Percentiles rank a stretch among this genome's conserved stretches.
Evolutionary conservation across 129 eudicot genomes (phyloP).

Genomic region (Centaurea solstitialis): DNA sequence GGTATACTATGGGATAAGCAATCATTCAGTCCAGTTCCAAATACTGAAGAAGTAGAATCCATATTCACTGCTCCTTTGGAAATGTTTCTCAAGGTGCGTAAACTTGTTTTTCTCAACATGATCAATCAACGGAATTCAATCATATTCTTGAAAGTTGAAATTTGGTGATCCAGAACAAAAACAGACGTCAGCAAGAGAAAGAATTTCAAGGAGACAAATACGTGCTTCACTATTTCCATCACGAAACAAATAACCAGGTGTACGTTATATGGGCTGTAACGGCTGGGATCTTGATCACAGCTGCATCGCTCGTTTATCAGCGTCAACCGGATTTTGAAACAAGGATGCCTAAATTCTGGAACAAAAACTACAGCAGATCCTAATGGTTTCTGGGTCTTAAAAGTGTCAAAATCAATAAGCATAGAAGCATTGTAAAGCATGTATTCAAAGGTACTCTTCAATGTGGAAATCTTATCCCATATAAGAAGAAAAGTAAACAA

Average conservation of each 20-base stretch:
- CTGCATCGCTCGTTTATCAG: conserved; percentile 67
- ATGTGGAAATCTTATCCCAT: neutral
- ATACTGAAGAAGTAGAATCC: conserved; percentile 73
- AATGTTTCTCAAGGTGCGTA: conserved; percentile 87
- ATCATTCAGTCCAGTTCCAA: conserved; percentile 52
- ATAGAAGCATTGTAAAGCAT: neutral
- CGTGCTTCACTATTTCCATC: conserved; percentile 65
- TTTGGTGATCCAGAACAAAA: conserved; percentile 56
- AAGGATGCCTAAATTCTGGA: conserved; percentile 56
- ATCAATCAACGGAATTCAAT: conserved; percentile 13
- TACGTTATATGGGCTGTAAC: conserved; percentile 85
- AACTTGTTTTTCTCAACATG: conserved; percentile 22
- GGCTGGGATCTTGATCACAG: conserved; percentile 68
- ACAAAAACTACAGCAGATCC: conserved; percentile 24
- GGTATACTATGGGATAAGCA: conserved; percentile 55
- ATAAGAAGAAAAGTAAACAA: neutral
- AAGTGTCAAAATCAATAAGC: neutral
- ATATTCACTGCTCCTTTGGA: conserved; percentile 84
- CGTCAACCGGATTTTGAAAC: conserved; percentile 55
- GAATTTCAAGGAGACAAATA: conserved; percentile 66
- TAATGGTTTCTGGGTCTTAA: neutral
- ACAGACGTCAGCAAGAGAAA: conserved; percentile 49
- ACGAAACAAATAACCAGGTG: conserved; percentile 43
- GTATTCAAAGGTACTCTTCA: neutral
- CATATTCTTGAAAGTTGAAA: conserved; percentile 31